Evolutionary conservation across 192 early-diverging fungal species (phyloP).

Genomic region (Entomortierella parvispora): DNA sequence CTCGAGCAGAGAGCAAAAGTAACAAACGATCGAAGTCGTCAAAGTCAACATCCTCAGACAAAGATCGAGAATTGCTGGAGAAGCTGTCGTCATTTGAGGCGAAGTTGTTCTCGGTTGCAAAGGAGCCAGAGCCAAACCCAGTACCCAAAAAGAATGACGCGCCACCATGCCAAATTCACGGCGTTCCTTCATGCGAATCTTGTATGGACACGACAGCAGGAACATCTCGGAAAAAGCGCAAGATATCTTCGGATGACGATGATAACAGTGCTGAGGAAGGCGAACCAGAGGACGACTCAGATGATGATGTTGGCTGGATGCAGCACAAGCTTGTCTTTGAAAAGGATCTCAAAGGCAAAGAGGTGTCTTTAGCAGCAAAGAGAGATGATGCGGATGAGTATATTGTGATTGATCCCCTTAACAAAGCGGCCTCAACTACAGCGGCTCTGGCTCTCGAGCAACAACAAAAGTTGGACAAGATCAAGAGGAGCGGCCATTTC

Average conservation of each 20-base stretch:
- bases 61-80: conserved; percentile 49
- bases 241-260: conserved; percentile 15
- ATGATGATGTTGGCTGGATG: conserved; percentile 78
- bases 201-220: conserved; percentile 68
- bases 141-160: conserved; percentile 46
- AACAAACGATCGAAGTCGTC: conserved; percentile 27
- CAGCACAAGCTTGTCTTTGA: conserved; percentile 79
- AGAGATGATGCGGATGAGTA: conserved; percentile 71
- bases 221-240: conserved; percentile 26
- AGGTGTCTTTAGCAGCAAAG: conserved; percentile 57
- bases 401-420: conserved; percentile 74
- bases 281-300: conserved; percentile 33
- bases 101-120: conserved; percentile 53
- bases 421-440: conserved; percentile 32
- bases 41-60: conserved; percentile 12
- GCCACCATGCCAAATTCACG: conserved; percentile 73
- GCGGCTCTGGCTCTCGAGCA: conserved; percentile 45
- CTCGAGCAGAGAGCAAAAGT: conserved; percentile 40
- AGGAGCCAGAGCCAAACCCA: conserved; percentile 18
- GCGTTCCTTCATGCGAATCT: conserved; percentile 73
- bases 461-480: conserved; percentile 35
- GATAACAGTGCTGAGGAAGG: conserved; percentile 51
- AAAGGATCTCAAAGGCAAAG: conserved; percentile 73
- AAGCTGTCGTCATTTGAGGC: conserved; percentile 67
- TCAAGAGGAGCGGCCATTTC: conserved; percentile 6